phyloP scores from a whole-genome alignment of 495 filamentous ascomycete genomes.

The Penicillium canescens region DNA sequence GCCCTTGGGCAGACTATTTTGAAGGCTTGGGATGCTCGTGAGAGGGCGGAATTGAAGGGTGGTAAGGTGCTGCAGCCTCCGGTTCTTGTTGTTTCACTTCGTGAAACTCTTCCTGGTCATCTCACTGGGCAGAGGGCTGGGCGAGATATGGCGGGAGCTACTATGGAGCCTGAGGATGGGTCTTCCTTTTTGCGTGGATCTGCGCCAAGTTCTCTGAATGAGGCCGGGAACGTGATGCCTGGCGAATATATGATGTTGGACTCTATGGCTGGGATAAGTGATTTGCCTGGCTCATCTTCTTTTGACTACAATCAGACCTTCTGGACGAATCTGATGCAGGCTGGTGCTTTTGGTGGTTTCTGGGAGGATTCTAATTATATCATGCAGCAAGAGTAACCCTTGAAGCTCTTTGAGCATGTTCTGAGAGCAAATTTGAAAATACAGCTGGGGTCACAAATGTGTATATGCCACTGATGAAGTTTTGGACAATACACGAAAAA shows the following conservation, averaged over 20 bases:
- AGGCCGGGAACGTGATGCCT: not conserved
- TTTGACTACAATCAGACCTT: not conserved
- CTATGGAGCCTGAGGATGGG: not conserved
- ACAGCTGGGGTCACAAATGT: not conserved
- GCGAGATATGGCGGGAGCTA: not conserved
- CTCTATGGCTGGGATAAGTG: not conserved
- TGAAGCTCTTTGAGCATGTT: not conserved
- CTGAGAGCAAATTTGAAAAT: not conserved
- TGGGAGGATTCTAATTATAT: not conserved
- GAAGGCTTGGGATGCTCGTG: slow-evolving; percentile 54
- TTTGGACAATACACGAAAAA: too few relatives aligned
- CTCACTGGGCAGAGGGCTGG: not conserved
- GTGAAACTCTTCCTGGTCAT: not conserved
- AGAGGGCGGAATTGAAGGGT: slow-evolving; percentile 7
- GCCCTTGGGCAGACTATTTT: slow-evolving; percentile 50
- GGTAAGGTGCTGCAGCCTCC: slow-evolving; percentile 3
- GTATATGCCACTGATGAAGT: too few relatives aligned
- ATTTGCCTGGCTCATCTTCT: not conserved
- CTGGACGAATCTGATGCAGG: slow-evolving; percentile 4
- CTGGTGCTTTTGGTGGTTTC: not conserved
- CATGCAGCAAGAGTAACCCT: not conserved
- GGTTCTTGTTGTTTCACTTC: not conserved
- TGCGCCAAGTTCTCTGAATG: not conserved
- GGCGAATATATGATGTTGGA: not conserved
- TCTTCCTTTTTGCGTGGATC: not conserved